Evolutionary conservation across 2,329 filamentous ascomycete species (phyloP), one percentile per base, ranked within the genome.

Genomic region (Aspergillus pseudoglaucus): DNA sequence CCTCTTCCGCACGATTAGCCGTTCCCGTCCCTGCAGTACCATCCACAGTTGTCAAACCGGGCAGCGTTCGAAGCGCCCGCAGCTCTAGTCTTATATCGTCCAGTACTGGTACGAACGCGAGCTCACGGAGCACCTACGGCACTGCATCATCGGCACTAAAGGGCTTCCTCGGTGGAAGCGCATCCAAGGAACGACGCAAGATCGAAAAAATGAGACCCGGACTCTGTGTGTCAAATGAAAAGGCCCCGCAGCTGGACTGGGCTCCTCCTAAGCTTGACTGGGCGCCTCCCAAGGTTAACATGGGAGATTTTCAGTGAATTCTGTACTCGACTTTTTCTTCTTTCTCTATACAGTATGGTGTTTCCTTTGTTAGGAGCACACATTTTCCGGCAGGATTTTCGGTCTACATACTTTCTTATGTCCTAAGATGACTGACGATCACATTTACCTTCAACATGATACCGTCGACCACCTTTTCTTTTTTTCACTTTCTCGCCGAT

Each of bases 31-130:
- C 65, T 6, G 53, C 62, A 3, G 51, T 67, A 4, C 62, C 61
- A 1, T 43, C 57, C 1, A 44, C 55, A 22, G 53, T 61, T 40
- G 54, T 49, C 17, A 64, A 64, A 45, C 47, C 65, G 8, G 61
- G 52, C 47, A 69, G 67, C 45, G 59, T 69, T 37, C 66, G 64
- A 45, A 70, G 67, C 46, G 59, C 59, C 20, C 61, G 60, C 54
- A 70, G 66, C 50, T 65, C 66, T 2, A 69, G 64, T 48, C 66
- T 60, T 15, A 54, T 63, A 7, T 67, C 64, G 6, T 65, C 66
- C 15, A 63, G 60, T 33, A 61, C 61, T 4, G 63, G 61, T n/a
- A 60, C 57, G 12, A 52, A 50, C 8, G 52, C 49, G 15, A 69
- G 67, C 47, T 51, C 61, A 6, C 62, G 63, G 17, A 69, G 66